A percentile compares a stretch with the other conserved stretches of the same genome.
phyloP scores from a whole-genome alignment of 768 basidiomycete species.

The Leccinum obscurum region DNA sequence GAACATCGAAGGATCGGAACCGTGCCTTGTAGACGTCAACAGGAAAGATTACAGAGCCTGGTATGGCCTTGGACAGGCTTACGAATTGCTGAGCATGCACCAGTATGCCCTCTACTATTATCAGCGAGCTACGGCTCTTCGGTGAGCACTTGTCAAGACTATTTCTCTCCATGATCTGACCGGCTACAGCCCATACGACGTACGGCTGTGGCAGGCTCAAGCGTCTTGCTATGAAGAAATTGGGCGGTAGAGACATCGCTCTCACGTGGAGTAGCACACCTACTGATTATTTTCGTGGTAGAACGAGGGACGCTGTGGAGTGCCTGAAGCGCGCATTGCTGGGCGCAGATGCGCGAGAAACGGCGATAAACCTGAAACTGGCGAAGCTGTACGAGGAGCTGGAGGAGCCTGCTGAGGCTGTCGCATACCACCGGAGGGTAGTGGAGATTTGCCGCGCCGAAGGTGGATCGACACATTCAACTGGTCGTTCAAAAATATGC shows the following conservation, averaged over 20 bases:
- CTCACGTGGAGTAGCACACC: not conserved
- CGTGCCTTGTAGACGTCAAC: slow-evolving; percentile 70
- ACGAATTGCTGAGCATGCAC: slow-evolving; percentile 95
- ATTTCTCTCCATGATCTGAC: slow-evolving; percentile 4
- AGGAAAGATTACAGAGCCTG: slow-evolving; percentile 97
- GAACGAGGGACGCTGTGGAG: slow-evolving; percentile 86
- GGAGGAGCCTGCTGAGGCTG: slow-evolving; percentile 66
- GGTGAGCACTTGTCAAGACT: slow-evolving; percentile 45
- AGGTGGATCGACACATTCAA: slow-evolving; percentile 35
- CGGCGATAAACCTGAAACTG: slow-evolving; percentile 67
- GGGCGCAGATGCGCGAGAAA: slow-evolving; percentile 76
- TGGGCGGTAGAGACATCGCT: slow-evolving; percentile 55
- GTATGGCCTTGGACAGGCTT: slow-evolving; percentile 98
- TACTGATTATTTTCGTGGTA: slow-evolving; percentile 32
- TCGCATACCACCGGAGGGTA: slow-evolving; percentile 78
- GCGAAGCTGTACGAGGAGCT: slow-evolving; percentile 69
- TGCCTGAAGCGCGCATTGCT: slow-evolving; percentile 89
- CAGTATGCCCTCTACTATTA: slow-evolving; percentile 96
- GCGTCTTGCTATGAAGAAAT: slow-evolving; percentile 94
- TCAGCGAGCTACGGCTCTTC: slow-evolving; percentile 89
- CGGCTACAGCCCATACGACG: slow-evolving; percentile 80
- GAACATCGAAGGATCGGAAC: not conserved
- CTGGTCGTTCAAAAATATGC: slow-evolving; percentile 3
- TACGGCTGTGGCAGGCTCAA: slow-evolving; percentile 94
- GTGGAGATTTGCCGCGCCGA: slow-evolving; percentile 61